Conservation (phyloP, 352 stramenopile genomes). For the Aphanomyces euteiches region DNA sequence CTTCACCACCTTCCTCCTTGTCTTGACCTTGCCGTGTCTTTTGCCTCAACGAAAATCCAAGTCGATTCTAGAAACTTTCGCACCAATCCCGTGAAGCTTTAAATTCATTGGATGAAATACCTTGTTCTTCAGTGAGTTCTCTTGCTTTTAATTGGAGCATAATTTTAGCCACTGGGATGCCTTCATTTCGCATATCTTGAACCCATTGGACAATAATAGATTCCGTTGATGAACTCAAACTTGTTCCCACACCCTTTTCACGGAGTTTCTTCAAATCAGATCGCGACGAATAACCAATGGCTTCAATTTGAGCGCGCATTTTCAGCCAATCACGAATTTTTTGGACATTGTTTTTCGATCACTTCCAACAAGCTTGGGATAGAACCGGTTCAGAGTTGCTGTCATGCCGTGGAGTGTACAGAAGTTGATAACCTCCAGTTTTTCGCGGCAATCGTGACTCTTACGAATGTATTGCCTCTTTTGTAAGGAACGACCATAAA, state of each 20-base stretch:
- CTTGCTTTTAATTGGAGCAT: slow-evolving; percentile 3
- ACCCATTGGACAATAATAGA: slow-evolving; percentile 6
- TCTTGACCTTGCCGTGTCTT: slow-evolving; percentile 30
- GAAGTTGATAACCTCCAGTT: neutral
- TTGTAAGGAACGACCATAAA: neutral
- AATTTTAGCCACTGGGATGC: neutral
- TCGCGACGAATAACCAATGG: neutral
- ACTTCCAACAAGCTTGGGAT: neutral
- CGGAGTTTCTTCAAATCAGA: neutral
- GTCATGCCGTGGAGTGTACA: neutral
- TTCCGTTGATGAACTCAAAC: neutral
- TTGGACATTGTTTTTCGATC: slow-evolving; percentile 1
- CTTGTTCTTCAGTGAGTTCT: neutral
- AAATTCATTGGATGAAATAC: slow-evolving; percentile 5
- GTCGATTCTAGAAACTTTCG: neutral
- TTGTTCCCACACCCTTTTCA: neutral
- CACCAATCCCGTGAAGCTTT: neutral
- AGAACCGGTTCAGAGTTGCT: neutral
- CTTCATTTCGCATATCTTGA: neutral
- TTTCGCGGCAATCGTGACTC: neutral
- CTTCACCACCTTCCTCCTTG: slow-evolving; percentile 1
- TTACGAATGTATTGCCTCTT: neutral
- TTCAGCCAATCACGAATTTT: neutral
- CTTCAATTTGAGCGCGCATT: neutral
- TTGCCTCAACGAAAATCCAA: slow-evolving; percentile 24